A percentile compares a stretch with the other conserved stretches of the same genome.
These are phyloP conservation scores for Rhizopus delemar DNA, from an alignment of 371 early-diverging fungal species.

Conservation along the genomic window DNA sequence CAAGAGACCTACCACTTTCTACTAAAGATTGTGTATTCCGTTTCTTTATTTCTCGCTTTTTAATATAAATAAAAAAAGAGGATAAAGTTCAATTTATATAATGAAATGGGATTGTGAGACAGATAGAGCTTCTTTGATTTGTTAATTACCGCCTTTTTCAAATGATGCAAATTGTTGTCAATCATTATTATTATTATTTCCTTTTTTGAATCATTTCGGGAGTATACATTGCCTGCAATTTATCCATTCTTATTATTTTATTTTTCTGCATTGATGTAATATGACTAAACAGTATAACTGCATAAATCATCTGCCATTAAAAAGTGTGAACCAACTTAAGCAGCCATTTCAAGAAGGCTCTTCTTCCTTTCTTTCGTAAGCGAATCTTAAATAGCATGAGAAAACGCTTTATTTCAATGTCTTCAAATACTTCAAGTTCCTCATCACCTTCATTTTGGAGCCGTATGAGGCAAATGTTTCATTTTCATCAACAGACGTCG, in stretches of 20 bases:
- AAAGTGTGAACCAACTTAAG: not conserved
- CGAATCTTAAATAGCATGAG: not conserved
- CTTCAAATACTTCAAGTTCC: not conserved
- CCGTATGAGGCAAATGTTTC: not conserved
- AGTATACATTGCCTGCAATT: no score
- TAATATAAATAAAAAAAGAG: constrained; percentile 3
- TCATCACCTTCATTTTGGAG: not conserved
- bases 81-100: not conserved
- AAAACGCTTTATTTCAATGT: not conserved
- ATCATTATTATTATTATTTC: no score
- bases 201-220: no score
- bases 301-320: not conserved
- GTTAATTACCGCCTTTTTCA: no score
- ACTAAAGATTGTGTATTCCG: constrained; percentile 28
- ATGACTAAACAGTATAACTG: not conserved
- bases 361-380: not conserved
- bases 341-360: not conserved
- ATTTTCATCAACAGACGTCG: not conserved
- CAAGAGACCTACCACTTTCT: constrained; percentile 86
- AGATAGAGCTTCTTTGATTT: not conserved
- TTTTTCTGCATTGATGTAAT: no score
- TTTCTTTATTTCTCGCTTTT: constrained; percentile 11
- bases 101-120: not conserved
- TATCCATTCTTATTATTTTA: no score
- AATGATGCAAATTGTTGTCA: no score